These are phyloP conservation scores for Saussurea involucrata DNA, from an alignment of 129 eudicot species.

Conservation along the genomic window DNA sequence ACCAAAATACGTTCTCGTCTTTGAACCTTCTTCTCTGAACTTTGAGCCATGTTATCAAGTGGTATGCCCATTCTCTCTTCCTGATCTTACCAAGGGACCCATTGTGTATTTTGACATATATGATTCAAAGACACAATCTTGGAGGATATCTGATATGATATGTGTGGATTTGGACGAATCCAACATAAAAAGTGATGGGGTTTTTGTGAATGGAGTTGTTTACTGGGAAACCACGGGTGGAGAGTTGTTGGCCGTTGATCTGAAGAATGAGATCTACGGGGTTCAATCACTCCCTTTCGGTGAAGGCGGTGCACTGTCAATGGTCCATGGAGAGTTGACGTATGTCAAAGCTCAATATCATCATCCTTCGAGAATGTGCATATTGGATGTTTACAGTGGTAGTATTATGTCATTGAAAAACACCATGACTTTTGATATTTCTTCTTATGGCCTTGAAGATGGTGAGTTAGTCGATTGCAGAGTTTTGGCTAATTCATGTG, in stretches of 20 bases:
- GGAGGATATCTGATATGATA: constrained; percentile 25
- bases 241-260: constrained; percentile 44
- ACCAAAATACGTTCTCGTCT: constrained; percentile 39
- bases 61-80: constrained; percentile 40
- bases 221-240: constrained; percentile 46
- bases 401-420: constrained; percentile 21
- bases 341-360: constrained; percentile 12
- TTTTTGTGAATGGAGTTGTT: constrained; percentile 39
- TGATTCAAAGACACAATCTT: constrained; percentile 42
- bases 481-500: constrained; percentile 33
- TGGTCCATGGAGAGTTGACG: constrained; percentile 37
- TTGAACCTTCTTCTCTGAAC: constrained; percentile 48
- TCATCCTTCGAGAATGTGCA: background rate
- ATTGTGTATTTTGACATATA: constrained; percentile 45
- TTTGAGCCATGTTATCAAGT: constrained; percentile 37
- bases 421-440: background rate
- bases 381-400: constrained; percentile 36
- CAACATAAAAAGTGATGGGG: constrained; percentile 20
- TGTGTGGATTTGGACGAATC: constrained; percentile 31
- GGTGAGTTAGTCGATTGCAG: background rate
- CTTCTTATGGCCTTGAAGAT: background rate
- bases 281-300: constrained; percentile 23
- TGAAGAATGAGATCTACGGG: constrained; percentile 24
- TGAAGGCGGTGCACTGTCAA: constrained; percentile 27
- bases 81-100: constrained; percentile 6